Conservation (phyloP, 768 basidiomycete species). For the Mycena latifolia region DNA sequence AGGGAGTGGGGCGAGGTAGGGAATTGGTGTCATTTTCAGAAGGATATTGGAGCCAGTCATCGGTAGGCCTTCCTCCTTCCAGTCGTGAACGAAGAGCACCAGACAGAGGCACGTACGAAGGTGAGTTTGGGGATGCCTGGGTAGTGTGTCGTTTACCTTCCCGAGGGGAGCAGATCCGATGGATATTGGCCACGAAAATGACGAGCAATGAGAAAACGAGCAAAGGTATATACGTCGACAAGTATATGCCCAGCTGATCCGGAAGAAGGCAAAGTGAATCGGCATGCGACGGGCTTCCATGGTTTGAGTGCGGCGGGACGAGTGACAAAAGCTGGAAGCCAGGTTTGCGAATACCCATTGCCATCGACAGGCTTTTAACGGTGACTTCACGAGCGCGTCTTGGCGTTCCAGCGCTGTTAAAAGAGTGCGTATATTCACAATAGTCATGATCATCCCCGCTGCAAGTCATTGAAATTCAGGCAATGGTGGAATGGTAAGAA, state of each 20-base stretch:
- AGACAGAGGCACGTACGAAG: slow-evolving; percentile 21
- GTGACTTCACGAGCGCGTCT: slow-evolving; percentile 77
- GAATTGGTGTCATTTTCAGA: slow-evolving; percentile 20
- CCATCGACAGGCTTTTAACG: slow-evolving; percentile 92
- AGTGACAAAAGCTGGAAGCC: slow-evolving; percentile 94
- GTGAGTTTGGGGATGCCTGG: slow-evolving; percentile 3
- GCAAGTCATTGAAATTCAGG: slow-evolving; percentile 17
- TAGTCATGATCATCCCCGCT: slow-evolving; percentile 98
- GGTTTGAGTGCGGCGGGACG: slow-evolving; percentile 48
- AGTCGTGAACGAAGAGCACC: slow-evolving; percentile 18
- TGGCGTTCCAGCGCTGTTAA: slow-evolving; percentile 37
- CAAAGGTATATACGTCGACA: slow-evolving; percentile 78
- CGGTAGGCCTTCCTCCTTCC: slow-evolving; percentile 13
- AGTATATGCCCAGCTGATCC: slow-evolving; percentile 85
- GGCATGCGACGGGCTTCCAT: slow-evolving; percentile 51
- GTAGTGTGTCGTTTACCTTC: slow-evolving; percentile 3
- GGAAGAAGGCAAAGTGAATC: slow-evolving; percentile 85
- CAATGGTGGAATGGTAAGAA: neutral
- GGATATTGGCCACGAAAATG: slow-evolving; percentile 48
- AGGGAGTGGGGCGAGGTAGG: slow-evolving; percentile 23
- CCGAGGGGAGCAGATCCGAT: slow-evolving; percentile 30
- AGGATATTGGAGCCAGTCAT: slow-evolving; percentile 29
- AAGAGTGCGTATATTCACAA: slow-evolving; percentile 79
- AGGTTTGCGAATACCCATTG: slow-evolving; percentile 85
- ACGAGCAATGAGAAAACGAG: slow-evolving; percentile 68